A percentile compares a stretch with the other conserved stretches of the same genome.
Conservation (phyloP, 768 basidiomycete species). For the Tricholoma furcatifolium region DNA sequence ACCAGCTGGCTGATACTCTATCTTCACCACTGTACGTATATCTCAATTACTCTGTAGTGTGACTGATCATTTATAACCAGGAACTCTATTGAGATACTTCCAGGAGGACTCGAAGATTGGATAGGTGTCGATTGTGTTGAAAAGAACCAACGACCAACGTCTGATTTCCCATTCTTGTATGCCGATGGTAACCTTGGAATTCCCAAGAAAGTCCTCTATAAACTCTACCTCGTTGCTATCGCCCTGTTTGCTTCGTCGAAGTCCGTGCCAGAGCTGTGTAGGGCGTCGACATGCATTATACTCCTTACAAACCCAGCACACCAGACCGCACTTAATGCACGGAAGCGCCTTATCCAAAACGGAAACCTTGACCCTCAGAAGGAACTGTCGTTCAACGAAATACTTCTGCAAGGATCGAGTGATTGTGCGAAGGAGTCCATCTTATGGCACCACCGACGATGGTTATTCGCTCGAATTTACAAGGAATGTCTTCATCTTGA, state of each 20-base stretch:
- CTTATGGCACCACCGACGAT: constrained; percentile 70
- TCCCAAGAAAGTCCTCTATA: constrained; percentile 55
- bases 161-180: constrained; percentile 51
- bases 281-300: constrained; percentile 44
- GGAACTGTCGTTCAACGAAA: constrained; percentile 48
- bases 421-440: constrained; percentile 65
- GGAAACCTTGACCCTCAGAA: constrained; percentile 33
- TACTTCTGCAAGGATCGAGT: constrained; percentile 48
- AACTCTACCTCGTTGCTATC: constrained; percentile 47
- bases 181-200: constrained; percentile 62
- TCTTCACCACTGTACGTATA: constrained; percentile 25
- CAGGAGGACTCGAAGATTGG: constrained; percentile 56
- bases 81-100: constrained; percentile 58
- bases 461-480: constrained; percentile 48
- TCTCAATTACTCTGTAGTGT: background rate
- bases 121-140: constrained; percentile 16
- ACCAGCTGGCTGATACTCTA: constrained; percentile 24
- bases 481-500: constrained; percentile 8
- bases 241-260: constrained; percentile 30
- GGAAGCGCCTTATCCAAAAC: constrained; percentile 50
- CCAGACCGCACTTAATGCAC: constrained; percentile 61
- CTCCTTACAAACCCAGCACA: constrained; percentile 68
- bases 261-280: constrained; percentile 16
- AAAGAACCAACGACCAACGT: constrained; percentile 20
- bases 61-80: constrained; percentile 24